Percentiles rank a stretch among this genome's conserved stretches.
phyloP scores from a whole-genome alignment of 768 basidiomycete genomes.

The Naganishia vishniacii region DNA sequence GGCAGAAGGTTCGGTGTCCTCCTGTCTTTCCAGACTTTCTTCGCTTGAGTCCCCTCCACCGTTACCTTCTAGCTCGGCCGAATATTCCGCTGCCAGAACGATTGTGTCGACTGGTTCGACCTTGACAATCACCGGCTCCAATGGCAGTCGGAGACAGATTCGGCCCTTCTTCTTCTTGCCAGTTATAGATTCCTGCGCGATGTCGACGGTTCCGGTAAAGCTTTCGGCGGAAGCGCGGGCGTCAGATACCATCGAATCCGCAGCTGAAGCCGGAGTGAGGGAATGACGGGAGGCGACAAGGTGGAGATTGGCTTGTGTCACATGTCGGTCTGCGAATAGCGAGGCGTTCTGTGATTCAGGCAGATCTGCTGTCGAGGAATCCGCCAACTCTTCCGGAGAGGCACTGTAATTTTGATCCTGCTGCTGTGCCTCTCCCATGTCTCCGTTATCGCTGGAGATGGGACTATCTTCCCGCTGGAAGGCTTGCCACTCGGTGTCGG shows the following conservation, averaged over 20 bases:
- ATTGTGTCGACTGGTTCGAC: background rate
- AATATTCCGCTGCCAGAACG: background rate
- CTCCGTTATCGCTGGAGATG: background rate
- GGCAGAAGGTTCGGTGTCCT: too few relatives aligned
- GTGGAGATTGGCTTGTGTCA: too few relatives aligned
- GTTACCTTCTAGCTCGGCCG: background rate
- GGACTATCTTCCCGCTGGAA: constrained; percentile 8
- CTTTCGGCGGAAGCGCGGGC: too few relatives aligned
- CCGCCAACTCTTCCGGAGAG: too few relatives aligned
- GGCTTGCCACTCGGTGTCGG: background rate
- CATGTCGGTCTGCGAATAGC: too few relatives aligned
- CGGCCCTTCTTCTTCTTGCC: constrained; percentile 8
- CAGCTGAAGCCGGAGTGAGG: too few relatives aligned
- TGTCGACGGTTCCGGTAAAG: background rate
- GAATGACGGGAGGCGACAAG: too few relatives aligned
- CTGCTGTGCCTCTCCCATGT: background rate
- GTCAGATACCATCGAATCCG: too few relatives aligned
- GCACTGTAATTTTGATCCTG: background rate
- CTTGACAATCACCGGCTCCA: constrained; percentile 12
- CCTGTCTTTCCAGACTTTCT: too few relatives aligned
- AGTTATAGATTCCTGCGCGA: background rate
- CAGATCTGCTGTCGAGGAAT: too few relatives aligned
- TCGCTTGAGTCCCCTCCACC: too few relatives aligned
- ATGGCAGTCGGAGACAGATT: constrained; percentile 10
- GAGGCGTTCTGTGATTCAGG: too few relatives aligned